These are phyloP conservation scores for Dioscorea cayenensis DNA, from an alignment of 116 monocot genomes.

Conservation along the genomic window DNA sequence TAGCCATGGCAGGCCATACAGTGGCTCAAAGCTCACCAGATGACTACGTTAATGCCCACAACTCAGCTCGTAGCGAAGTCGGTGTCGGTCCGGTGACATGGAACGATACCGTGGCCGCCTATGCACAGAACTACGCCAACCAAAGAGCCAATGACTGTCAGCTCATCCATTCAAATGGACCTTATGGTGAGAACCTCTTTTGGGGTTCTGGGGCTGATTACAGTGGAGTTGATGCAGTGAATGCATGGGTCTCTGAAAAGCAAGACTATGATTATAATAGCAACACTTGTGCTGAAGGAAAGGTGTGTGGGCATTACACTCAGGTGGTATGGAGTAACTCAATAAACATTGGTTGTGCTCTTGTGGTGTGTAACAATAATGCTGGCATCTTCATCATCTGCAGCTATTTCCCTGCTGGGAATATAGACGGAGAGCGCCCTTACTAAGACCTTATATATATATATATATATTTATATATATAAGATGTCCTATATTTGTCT, in stretches of 20 bases:
- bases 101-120: constrained; percentile 15
- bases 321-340: constrained; percentile 25
- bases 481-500: too few species aligned
- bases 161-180: constrained; percentile 19
- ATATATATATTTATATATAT: too few species aligned
- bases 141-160: constrained; percentile 17
- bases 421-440: too few species aligned
- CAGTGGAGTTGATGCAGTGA: constrained; percentile 19
- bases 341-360: constrained; percentile 28
- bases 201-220: constrained; percentile 4
- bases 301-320: constrained; percentile 28
- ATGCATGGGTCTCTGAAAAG: constrained; percentile 23
- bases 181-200: constrained; percentile 44
- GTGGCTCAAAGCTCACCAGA: constrained; percentile 11
- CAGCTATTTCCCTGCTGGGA: too few species aligned
- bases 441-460: too few species aligned
- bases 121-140: constrained; percentile 23
- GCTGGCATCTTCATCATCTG: neutral
- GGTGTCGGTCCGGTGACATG: constrained; percentile 20
- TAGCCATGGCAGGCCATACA: neutral
- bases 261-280: constrained; percentile 15
- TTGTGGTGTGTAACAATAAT: constrained; percentile 22
- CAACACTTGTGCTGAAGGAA: constrained; percentile 6
- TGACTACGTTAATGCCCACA: constrained; percentile 29
- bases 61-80: constrained; percentile 10